Percentiles rank a stretch among this genome's conserved stretches.
Conservation (phyloP, 1,139 yeast species). For the Hanseniaspora sp. region DNA sequence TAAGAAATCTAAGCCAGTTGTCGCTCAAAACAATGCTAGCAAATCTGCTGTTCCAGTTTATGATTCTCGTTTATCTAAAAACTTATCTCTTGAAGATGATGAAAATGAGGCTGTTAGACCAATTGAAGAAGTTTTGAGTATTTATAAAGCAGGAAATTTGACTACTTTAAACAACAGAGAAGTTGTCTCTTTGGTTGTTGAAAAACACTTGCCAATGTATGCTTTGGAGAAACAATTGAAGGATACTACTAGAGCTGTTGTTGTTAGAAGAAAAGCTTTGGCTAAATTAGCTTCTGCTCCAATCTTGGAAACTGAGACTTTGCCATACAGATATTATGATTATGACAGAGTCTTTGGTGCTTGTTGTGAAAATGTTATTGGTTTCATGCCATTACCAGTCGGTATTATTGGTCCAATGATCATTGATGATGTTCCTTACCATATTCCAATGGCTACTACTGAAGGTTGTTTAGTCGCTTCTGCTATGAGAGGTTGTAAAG, state of each 20-base stretch:
- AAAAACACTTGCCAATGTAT: conserved; percentile 78
- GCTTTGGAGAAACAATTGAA: conserved; percentile 86
- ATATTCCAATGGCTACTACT: conserved; percentile 97
- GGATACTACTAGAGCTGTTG: conserved; percentile 84
- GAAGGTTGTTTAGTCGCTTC: conserved; percentile 98
- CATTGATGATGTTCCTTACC: conserved; percentile 76
- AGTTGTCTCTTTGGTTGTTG: conserved; percentile 55
- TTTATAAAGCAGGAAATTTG: conserved; percentile 63
- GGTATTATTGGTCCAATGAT: conserved; percentile 96
- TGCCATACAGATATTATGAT: conserved; percentile 78
- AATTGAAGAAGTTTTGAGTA: conserved; percentile 52
- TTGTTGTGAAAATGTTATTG: conserved; percentile 96
- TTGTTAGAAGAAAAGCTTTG: conserved; percentile 82
- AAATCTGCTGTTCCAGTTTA: not conserved
- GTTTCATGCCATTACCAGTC: conserved; percentile 88
- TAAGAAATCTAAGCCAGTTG: conserved; percentile 5
- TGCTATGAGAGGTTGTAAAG: conserved; percentile 98
- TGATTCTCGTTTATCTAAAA: conserved; percentile 7
- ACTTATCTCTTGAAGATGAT: conserved; percentile 14
- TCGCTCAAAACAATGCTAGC: not conserved
- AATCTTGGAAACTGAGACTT: conserved; percentile 53
- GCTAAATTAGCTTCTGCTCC: conserved; percentile 77
- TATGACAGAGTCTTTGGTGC: conserved; percentile 96
- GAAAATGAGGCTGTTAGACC: conserved; percentile 26
- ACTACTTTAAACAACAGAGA: conserved; percentile 60